Evolutionary conservation across 805 yeast genomes (phyloP), one percentile per base, ranked within the genome.

Genomic region (Ogataea henricii): DNA sequence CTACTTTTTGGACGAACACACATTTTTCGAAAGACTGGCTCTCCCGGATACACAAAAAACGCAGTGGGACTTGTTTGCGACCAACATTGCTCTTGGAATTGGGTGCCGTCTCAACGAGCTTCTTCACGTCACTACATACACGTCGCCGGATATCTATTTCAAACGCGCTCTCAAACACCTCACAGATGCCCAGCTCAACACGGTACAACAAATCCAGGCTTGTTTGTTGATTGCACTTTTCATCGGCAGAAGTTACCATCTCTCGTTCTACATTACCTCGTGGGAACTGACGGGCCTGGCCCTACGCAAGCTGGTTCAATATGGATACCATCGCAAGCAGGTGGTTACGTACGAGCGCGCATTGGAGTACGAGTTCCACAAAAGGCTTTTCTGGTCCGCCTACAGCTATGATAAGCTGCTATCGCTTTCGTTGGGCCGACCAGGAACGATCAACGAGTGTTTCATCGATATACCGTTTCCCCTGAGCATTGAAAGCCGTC

Each of bases 231-330:
- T 56, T 10, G 53, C 62, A 1, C 17, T 55, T 14, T 57, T 52
- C 22, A 53, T 56, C 16, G 57, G 59, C 10, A 47, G 57, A 33
- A 51, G 53, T 23, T 55, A 57, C 32, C 57, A 56, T 29, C 39
- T 52, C 10, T 49, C 55, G 2, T 55, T 54, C 30, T 48, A 52
- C 43, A 38, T 57, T 8, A 47, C 54, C 8, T 51, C 59, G 5
- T 57, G 62, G 62, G 62, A 57, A 35, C 40, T 57, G 20, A 44
- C 54, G 3, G 62, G 62, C 3, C 43, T 57, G 22, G 62, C 62
- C 7, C 36, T 56, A 45, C 46, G 58, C 18, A 57, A 57, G 29
- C 40, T 57, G 8, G 49, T 57, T 2, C 62, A 55, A 33, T 49
- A 39, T 33, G 62, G 62, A 3, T 42, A 48, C 13, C 62, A 57